A percentile compares a stretch with the other conserved stretches of the same genome.
Evolutionary conservation across 202 grass and related monocot species (phyloP).

Genomic region (Thinopyrum obtusiflorum): DNA sequence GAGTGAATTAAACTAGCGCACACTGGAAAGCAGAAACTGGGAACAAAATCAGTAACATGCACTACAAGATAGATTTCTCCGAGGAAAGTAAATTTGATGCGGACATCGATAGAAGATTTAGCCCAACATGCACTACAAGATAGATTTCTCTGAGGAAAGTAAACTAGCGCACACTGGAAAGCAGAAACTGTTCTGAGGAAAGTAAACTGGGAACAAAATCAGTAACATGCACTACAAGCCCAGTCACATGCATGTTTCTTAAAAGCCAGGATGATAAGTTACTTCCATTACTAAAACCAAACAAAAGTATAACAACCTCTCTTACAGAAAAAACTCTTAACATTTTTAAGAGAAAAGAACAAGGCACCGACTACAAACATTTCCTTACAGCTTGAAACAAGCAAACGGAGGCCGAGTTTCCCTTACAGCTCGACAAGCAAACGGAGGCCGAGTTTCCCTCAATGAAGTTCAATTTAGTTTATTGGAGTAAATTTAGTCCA

Average conservation of each 20-base stretch:
- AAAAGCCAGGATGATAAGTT: background rate
- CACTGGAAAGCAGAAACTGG: constrained; percentile 9
- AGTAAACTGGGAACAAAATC: background rate
- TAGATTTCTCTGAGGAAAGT: no score
- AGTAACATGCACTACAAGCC: background rate
- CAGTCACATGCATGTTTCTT: background rate
- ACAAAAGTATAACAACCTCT: background rate
- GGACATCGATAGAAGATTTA: background rate
- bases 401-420: background rate
- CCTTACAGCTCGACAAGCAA: background rate
- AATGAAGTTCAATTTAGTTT: background rate
- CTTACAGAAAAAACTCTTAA: background rate
- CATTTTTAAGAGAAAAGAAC: background rate
- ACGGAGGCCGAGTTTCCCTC: background rate
- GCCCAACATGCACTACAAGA: background rate
- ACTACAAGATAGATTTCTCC: background rate
- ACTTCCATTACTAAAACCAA: constrained; percentile 1
- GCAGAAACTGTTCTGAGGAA: no score
- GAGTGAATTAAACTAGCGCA: background rate
- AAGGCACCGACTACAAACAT: background rate
- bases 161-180: no score
- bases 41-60: background rate
- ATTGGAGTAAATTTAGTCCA: background rate
- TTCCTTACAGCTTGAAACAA: background rate
- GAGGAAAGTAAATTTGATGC: background rate